A percentile compares a stretch with the other conserved stretches of the same genome.
phyloP scores from a whole-genome alignment of 2,329 filamentous ascomycete genomes.

The Cercospora berteroae region DNA sequence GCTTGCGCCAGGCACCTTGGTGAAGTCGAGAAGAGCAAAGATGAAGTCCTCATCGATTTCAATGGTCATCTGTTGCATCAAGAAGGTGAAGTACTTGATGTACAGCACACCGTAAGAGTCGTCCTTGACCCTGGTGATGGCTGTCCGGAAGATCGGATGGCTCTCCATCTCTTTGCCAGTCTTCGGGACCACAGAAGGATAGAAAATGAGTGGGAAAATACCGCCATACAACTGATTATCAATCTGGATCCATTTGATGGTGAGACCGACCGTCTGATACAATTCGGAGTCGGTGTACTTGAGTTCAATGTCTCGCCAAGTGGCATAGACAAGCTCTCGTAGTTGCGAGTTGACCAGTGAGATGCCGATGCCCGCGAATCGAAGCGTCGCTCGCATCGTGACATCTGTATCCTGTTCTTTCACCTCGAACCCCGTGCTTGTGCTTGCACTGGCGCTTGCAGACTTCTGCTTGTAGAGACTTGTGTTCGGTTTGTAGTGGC shows the following conservation, averaged over 20 bases:
- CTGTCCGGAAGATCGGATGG: conserved; percentile 89
- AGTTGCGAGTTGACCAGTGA: conserved; percentile 91
- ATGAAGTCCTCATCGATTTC: conserved; percentile 98
- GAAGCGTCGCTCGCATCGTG: conserved; percentile 84
- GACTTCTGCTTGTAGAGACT: conserved; percentile 79
- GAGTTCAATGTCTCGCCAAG: conserved; percentile 84
- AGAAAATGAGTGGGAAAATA: conserved; percentile 95
- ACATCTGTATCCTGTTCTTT: conserved; percentile 86
- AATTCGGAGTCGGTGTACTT: conserved; percentile 90
- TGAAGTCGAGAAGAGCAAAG: conserved; percentile 90
- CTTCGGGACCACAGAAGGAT: conserved; percentile 96
- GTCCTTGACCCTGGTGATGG: conserved; percentile 92
- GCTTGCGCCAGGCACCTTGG: conserved; percentile 84
- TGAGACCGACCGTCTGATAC: conserved; percentile 86
- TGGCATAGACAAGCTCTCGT: conserved; percentile 89
- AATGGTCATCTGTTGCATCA: conserved; percentile 96
- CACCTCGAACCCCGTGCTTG: conserved; percentile 78
- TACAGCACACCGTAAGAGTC: conserved; percentile 97
- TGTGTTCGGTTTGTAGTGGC: conserved; percentile 89
- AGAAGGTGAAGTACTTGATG: conserved; percentile 93
- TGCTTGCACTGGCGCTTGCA: conserved; percentile 55
- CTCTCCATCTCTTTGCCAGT: conserved; percentile 94
- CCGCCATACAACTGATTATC: conserved; percentile 98
- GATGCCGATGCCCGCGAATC: conserved; percentile 84
- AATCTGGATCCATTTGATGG: conserved; percentile 98